Evolutionary conservation across 202 grass and related monocot species (phyloP).

Genomic region (Carex sylvatica): DNA sequence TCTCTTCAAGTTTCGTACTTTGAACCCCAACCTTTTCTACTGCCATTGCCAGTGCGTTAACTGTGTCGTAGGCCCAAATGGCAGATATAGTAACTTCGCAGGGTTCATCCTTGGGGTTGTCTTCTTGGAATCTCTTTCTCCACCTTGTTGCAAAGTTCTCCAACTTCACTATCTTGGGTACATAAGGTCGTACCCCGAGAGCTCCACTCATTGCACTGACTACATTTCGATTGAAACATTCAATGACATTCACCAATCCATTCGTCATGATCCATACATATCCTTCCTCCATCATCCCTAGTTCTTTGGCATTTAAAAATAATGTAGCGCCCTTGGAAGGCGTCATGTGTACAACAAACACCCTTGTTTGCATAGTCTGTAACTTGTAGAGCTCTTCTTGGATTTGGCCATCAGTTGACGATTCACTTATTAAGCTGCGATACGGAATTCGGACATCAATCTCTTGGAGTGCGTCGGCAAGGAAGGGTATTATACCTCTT

Average conservation of each 20-base stretch:
- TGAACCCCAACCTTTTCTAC: constrained; percentile 29
- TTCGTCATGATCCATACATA: constrained; percentile 50
- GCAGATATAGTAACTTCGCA: constrained; percentile 27
- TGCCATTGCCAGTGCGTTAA: constrained; percentile 43
- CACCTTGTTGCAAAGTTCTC: constrained; percentile 39
- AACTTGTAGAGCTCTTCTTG: constrained; percentile 32
- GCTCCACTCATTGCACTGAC: constrained; percentile 37
- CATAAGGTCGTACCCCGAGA: constrained; percentile 32
- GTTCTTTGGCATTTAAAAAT: constrained; percentile 33
- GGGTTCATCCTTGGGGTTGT: constrained; percentile 20
- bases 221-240: constrained; percentile 19
- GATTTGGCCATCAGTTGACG: constrained; percentile 27
- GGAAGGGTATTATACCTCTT: constrained; percentile 37
- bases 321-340: constrained; percentile 19
- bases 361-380: constrained; percentile 34
- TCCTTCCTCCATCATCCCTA: constrained; percentile 49
- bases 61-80: constrained; percentile 48
- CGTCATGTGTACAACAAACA: constrained; percentile 41
- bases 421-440: constrained; percentile 1
- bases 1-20: not conserved
- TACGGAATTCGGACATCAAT: constrained; percentile 20
- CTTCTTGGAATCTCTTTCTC: constrained; percentile 28
- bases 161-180: constrained; percentile 28
- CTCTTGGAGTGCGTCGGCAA: constrained; percentile 35
- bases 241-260: constrained; percentile 29